Base-by-base conservation (phyloP, 2,329 filamentous ascomycete genomes). In the Colletotrichum tabaci region DNA sequence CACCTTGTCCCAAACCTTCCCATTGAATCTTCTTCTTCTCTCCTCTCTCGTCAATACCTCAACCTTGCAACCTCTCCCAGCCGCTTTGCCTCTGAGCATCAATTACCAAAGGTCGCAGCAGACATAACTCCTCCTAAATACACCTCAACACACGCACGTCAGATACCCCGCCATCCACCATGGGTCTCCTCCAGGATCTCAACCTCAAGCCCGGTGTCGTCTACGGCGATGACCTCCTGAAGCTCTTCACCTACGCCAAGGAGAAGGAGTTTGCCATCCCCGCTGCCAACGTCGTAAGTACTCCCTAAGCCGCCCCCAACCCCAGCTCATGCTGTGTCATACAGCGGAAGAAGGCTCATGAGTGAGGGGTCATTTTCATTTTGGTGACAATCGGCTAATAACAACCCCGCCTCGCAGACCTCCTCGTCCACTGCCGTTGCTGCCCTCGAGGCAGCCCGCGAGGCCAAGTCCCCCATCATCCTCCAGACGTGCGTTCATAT, bases 401-500 rank as follows among this genome's bases (percentile, higher is more conserved):
- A 61, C 46, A 26, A 53, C 60, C 67, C 66, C 67, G 56, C 67
- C 46, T 71, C 30, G 16, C 61, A 74, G 73, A 97, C 94, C 76
- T 95, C 93, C 53, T 95, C 92, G 72, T 96, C 93, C 74, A 94
- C 93, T 74, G 92, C 91, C 74, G 92, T 98, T 76, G 91, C 94
- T 78, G 87, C 94, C 66, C 94, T 99, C 78, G 96, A 99, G 89
- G 96, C 96, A 82, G 96, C 96, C 78, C 92, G 94, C 79, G 95
- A 98, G 84, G 88, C 91, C 82, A 97, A 97, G 84, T 89, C 94
- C 73, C 96, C 96, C 78, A 92, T 98, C 85, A 93, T 98, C 85
- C 91, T 98, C 77, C 96, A 98, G 87, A 89, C 94, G 79, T 74
- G 44, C n/a, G 73, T 73, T 21, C 10, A 23, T 5, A 23, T n/a